Evolutionary conservation across 768 basidiomycete genomes (phyloP).

Genomic region (Boletus speciosus): DNA sequence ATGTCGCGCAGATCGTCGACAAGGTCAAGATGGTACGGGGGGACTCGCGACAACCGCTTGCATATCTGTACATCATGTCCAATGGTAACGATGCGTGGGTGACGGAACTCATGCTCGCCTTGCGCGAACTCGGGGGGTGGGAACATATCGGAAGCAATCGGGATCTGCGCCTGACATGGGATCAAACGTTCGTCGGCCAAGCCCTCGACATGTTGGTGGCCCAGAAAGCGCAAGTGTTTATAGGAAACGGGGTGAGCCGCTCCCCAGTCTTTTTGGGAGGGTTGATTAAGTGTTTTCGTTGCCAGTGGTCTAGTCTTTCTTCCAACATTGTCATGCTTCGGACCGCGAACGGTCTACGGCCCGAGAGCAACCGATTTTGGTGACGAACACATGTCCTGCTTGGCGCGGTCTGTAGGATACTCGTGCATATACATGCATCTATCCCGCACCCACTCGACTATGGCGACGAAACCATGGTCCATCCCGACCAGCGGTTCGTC

Average conservation of each 20-base stretch:
- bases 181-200: background rate
- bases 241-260: background rate
- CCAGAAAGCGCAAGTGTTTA: background rate
- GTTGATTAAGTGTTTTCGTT: too few species aligned
- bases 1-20: background rate
- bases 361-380: background rate
- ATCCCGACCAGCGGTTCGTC: too few species aligned
- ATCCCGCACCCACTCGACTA: background rate
- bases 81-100: background rate
- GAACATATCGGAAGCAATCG: background rate
- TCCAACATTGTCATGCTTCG: conserved; percentile 1
- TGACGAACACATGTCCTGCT: background rate
- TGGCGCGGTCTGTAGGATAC: too few species aligned
- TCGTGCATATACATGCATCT: background rate
- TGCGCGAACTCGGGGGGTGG: background rate
- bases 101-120: background rate
- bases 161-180: background rate
- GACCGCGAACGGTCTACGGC: background rate
- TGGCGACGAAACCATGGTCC: background rate
- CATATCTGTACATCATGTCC: background rate
- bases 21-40: background rate
- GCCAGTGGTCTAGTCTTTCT: background rate
- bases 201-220: conserved; percentile 1
- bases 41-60: background rate
- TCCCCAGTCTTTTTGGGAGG: background rate